Conservation (phyloP, 352 stramenopile species). For the Pseudoperonospora humuli region DNA sequence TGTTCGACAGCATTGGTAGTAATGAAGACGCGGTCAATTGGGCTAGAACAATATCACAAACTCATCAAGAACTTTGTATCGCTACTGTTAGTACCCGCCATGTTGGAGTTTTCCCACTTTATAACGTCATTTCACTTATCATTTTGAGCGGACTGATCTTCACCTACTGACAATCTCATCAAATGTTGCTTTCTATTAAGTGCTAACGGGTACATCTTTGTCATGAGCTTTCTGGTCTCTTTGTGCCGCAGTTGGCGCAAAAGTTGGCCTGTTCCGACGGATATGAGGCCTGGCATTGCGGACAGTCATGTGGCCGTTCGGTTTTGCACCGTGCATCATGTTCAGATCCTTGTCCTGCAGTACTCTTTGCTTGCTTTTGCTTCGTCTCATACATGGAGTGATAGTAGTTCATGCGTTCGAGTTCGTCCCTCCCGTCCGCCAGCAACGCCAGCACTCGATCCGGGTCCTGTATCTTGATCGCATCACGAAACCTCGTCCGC, state of each 20-base stretch:
- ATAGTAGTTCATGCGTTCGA: slow-evolving; percentile 84
- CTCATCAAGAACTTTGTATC: background rate
- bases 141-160: background rate
- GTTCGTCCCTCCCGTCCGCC: slow-evolving; percentile 59
- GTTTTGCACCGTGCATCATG: background rate
- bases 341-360: background rate
- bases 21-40: background rate
- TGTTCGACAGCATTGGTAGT: background rate
- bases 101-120: background rate
- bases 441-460: slow-evolving; percentile 48
- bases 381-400: slow-evolving; percentile 74
- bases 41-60: background rate
- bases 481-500: slow-evolving; percentile 66
- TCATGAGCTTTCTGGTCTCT: slow-evolving; percentile 30
- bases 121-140: background rate
- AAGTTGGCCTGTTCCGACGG: slow-evolving; percentile 53
- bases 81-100: background rate
- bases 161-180: background rate
- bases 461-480: slow-evolving; percentile 39
- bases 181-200: slow-evolving; percentile 5
- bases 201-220: background rate
- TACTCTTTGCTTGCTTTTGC: slow-evolving; percentile 22
- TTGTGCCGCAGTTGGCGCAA: slow-evolving; percentile 62
- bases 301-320: slow-evolving; percentile 18
- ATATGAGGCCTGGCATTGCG: slow-evolving; percentile 36